A percentile compares a stretch with the other conserved stretches of the same genome.
Conservation (phyloP, 352 stramenopile species). For the Phytophthora foliorum region DNA sequence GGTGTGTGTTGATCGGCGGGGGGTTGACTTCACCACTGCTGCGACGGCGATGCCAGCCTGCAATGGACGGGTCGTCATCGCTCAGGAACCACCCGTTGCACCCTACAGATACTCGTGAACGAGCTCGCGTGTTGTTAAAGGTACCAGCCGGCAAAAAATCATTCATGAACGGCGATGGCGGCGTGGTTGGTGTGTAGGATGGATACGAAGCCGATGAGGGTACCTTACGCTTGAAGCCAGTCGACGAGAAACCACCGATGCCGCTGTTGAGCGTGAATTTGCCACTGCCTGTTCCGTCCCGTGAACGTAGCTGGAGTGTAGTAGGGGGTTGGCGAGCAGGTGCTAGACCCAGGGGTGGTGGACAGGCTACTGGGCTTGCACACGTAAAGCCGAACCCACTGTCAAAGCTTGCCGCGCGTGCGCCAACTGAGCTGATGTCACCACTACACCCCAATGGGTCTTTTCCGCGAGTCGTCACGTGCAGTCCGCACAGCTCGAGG, state of each 20-base stretch:
- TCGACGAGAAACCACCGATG: conserved; percentile 18
- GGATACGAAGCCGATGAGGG: conserved; percentile 23
- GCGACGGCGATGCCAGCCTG: conserved; percentile 24
- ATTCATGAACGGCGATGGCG: conserved; percentile 28
- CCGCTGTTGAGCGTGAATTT: conserved; percentile 13
- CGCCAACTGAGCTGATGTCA: conserved; percentile 18
- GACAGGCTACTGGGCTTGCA: conserved; percentile 27
- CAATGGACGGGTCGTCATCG: conserved; percentile 29
- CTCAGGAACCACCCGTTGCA: conserved; percentile 43
- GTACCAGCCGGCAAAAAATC: conserved; percentile 17
- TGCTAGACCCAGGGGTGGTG: conserved; percentile 26
- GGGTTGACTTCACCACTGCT: conserved; percentile 27
- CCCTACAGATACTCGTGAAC: conserved; percentile 42
- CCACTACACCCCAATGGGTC: conserved; percentile 1
- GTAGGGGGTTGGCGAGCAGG: conserved; percentile 17
- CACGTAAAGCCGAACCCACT: conserved; percentile 26
- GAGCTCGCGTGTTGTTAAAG: conserved; percentile 26
- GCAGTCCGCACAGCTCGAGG: conserved; percentile 24
- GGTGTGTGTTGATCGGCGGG: not conserved
- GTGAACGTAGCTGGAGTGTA: conserved; percentile 23
- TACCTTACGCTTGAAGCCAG: conserved; percentile 30
- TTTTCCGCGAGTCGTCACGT: conserved; percentile 18
- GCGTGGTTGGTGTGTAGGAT: conserved; percentile 24
- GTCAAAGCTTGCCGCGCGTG: conserved; percentile 21
- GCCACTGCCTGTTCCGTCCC: conserved; percentile 9